phyloP scores from a whole-genome alignment of 345 rosid genomes.

The Durio zibethinus region DNA sequence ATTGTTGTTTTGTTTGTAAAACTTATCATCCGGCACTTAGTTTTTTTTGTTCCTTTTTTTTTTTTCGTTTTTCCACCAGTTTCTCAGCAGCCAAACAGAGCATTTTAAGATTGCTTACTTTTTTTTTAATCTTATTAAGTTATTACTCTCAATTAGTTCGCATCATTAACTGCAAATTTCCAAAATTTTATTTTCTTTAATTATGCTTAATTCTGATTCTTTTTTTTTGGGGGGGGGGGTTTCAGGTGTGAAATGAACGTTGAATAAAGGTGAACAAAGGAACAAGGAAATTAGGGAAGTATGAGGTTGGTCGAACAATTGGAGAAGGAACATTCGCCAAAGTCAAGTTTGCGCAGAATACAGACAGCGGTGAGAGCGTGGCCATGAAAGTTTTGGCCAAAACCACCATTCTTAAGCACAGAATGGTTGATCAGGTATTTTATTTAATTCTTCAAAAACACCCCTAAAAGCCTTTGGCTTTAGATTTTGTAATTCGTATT shows the following conservation, averaged over 20 bases:
- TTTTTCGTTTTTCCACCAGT: neutral
- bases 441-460: neutral
- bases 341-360: slow-evolving; percentile 80
- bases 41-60: no score
- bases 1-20: neutral
- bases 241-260: slow-evolving; percentile 15
- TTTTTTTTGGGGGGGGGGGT: neutral
- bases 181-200: neutral
- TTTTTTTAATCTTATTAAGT: neutral
- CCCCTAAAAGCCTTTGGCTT: neutral
- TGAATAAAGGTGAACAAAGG: slow-evolving; percentile 34
- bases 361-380: slow-evolving; percentile 66
- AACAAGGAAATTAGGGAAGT: slow-evolving; percentile 65
- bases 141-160: neutral
- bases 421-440: slow-evolving; percentile 86
- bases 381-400: slow-evolving; percentile 87
- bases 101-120: neutral
- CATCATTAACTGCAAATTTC: neutral
- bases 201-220: neutral
- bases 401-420: slow-evolving; percentile 72
- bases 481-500: neutral
- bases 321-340: slow-evolving; percentile 97
- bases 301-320: slow-evolving; percentile 77
- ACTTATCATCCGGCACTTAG: neutral
- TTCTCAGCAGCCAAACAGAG: neutral